Conservation (phyloP, 768 basidiomycete genomes). For the Leccinum olivaceopallidum region DNA sequence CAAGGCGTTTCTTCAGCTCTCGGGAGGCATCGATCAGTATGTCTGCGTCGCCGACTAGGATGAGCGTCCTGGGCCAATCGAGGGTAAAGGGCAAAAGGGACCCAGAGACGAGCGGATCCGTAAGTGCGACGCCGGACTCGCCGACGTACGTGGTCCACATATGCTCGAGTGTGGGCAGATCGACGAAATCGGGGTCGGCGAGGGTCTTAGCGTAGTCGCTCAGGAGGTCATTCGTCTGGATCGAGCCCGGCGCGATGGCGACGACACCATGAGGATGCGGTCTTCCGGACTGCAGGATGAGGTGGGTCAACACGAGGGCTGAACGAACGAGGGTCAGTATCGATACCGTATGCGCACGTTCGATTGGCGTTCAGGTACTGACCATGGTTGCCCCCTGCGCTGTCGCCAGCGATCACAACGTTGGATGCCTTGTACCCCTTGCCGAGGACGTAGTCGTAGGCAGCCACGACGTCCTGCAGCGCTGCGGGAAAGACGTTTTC, state of each 20-base stretch:
- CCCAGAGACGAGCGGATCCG: conserved; percentile 24
- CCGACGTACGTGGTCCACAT: conserved; percentile 12
- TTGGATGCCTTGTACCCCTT: conserved; percentile 25
- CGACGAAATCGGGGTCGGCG: conserved; percentile 2
- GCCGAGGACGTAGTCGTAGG: conserved; percentile 27
- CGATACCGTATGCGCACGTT: conserved; percentile 19
- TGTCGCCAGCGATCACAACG: conserved; percentile 23
- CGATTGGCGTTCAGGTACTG: not conserved
- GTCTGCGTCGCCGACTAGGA: conserved; percentile 23
- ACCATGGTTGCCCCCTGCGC: conserved; percentile 31
- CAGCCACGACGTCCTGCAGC: conserved; percentile 25
- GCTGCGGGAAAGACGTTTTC: conserved; percentile 26
- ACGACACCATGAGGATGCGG: conserved; percentile 55
- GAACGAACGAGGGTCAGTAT: too few relatives aligned
- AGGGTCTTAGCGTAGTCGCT: conserved; percentile 12
- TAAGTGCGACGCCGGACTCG: conserved; percentile 5
- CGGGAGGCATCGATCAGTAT: conserved; percentile 12
- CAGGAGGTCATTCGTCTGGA: conserved; percentile 3
- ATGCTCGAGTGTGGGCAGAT: not conserved
- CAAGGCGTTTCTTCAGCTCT: conserved; percentile 12
- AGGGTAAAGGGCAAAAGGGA: conserved; percentile 13
- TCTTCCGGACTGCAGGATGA: conserved; percentile 51
- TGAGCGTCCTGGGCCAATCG: conserved; percentile 25
- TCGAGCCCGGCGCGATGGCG: conserved; percentile 48
- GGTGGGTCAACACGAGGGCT: conserved; percentile 29